Base-by-base conservation (phyloP, 2,329 filamentous ascomycete genomes). In the Penicillium expansum region DNA sequence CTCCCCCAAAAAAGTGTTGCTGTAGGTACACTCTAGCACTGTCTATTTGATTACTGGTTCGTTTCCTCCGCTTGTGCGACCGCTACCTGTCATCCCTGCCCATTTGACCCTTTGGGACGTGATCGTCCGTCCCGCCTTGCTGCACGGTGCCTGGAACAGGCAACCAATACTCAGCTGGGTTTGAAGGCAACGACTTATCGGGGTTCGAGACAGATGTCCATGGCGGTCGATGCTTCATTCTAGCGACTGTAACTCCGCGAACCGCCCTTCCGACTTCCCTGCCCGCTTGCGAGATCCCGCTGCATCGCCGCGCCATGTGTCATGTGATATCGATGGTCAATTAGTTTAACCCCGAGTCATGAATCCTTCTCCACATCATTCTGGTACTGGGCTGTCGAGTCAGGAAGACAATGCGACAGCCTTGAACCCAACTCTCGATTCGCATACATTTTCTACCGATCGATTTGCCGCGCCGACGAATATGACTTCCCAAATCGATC, bases 181-280 rank as follows among this genome's bases (percentile, higher is more conserved):
- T 30, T 8, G 10, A 30, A 30, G 24, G 9, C 10, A 10, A 10
- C 14, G 27, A 27, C 22, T 27, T 43, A 44, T 29, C 22, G 9
- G 8, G 6, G 24, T 42, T 53, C 39, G 50, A 45, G 44, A 55
- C 42, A 10, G 49, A 45, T 20, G 16, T 52, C n/a, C 42, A 61
- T 64, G 58, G 45, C 58, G 58, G 61, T 52, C 55, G 50, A 65
- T 64, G 59, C 52, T 58, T 44, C 49, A 61, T 62, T 59, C 56
- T 39, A 49, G 55, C 45, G 41, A 57, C 52, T 48, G 52, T 54
- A 14, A 47, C 32, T 59, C 43, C 47, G 37, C 48, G 41, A 52
- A 52, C 41, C 18, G 18, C 7, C 48, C 52, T 8, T 45, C 49
- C 42, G 45, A 54, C 41, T 45, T 41, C 24, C 13, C 59, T 20